phyloP scores from a whole-genome alignment of 495 filamentous ascomycete species.

The Xylaria acuta region DNA sequence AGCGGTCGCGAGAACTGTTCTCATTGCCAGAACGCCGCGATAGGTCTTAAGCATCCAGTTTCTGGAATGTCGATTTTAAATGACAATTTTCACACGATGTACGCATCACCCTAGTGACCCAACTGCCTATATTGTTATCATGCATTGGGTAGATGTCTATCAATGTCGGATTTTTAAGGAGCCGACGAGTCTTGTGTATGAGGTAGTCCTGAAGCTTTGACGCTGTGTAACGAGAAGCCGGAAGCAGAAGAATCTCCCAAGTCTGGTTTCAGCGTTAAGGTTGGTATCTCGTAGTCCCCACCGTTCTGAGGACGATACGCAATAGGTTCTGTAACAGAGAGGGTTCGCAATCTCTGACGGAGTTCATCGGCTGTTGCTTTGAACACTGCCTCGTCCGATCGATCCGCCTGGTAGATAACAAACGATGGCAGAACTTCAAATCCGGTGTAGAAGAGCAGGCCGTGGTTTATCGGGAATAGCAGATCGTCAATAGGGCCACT shows the following conservation, averaged over 20 bases:
- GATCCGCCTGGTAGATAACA: not conserved
- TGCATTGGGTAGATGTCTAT: not conserved
- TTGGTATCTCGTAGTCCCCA: conserved; percentile 8
- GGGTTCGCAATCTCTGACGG: conserved; percentile 1
- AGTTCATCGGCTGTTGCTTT: not conserved
- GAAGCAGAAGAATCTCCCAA: conserved; percentile 3
- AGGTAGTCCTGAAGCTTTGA: not conserved
- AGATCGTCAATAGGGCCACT: conserved; percentile 15
- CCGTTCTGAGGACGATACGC: not conserved
- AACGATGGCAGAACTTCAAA: conserved; percentile 9
- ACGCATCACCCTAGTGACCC: not conserved
- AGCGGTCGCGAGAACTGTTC: not conserved
- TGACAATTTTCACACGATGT: not conserved
- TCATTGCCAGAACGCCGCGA: not conserved
- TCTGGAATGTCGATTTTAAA: not conserved
- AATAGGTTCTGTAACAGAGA: conserved; percentile 1
- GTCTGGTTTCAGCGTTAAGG: not conserved
- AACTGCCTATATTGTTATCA: not conserved
- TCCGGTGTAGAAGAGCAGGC: conserved; percentile 8
- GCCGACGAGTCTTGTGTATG: not conserved
- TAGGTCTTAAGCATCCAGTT: not conserved
- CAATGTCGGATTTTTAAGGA: not conserved
- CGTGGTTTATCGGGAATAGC: conserved; percentile 9
- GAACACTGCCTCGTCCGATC: conserved; percentile 2
- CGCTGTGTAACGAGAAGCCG: not conserved